These are phyloP conservation scores for Phytophthora brassicae DNA, from an alignment of 352 stramenopile genomes.

Conservation along the genomic window DNA sequence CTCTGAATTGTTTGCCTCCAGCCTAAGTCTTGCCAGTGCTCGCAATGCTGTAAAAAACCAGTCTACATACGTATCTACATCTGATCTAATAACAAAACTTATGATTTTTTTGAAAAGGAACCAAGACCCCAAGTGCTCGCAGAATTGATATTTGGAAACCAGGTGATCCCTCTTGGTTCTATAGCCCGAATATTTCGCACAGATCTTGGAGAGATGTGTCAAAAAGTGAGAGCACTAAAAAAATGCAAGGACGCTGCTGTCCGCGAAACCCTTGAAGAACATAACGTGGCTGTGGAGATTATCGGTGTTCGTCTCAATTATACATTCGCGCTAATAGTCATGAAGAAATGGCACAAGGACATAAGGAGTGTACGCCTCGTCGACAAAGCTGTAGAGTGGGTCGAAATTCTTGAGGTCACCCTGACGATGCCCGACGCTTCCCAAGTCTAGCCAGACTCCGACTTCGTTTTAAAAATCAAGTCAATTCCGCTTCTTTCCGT, in stretches of 20 bases:
- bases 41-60: not conserved
- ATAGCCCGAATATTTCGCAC: not conserved
- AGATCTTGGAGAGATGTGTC: not conserved
- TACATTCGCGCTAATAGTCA: not conserved
- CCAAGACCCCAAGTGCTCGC: not conserved
- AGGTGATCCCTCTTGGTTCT: not conserved
- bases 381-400: not conserved
- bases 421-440: not conserved
- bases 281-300: not conserved
- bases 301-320: conserved; percentile 1
- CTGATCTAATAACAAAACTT: not conserved
- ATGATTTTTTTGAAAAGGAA: not conserved
- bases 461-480: not conserved
- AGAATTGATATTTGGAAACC: not conserved
- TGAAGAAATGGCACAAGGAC: conserved; percentile 7
- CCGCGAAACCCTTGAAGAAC: not conserved
- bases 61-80: not conserved
- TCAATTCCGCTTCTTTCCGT: not conserved
- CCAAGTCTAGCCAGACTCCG: not conserved
- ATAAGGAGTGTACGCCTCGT: not conserved
- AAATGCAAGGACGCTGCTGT: not conserved
- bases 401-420: not conserved
- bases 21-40: not conserved
- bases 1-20: not conserved
- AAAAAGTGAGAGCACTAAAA: conserved; percentile 1